Evolutionary conservation across 495 filamentous ascomycete genomes (phyloP), one percentile per base, ranked within the genome.

Genomic region (Penicillium fimorum): DNA sequence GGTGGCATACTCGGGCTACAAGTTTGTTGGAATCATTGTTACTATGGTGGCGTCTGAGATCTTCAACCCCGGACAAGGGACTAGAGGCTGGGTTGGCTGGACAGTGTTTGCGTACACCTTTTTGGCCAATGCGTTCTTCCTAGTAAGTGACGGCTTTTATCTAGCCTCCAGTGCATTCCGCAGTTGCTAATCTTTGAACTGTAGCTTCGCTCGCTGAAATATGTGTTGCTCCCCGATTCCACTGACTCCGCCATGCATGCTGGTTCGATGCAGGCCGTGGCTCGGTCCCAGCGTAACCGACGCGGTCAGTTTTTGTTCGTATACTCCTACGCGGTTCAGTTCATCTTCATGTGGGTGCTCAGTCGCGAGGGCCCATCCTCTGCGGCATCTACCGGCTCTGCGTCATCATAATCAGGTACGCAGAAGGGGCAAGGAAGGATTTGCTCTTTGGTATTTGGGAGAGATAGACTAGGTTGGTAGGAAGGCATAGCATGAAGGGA

Each of bases 1-100:
- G 35, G 84, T 97, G 38, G 94, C 95, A 4, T 99, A 99, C 69
- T 92, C 88, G 6, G 95, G 95, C 12, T 99, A 99, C 72, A 99
- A 99, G 75, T 99, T 97, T 63, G 94, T 97, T 40, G 94, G 94
- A 9, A 90, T 95, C 52, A 97, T 97, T 59, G 79, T 88, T 48
- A 96, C 90, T 3, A 81, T 97, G 44, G 76, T 88, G 29, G 72
- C 91, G 2, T 85, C 89, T 5, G 90, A 92, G 72, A 78, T 90
- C 18, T 67, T 92, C 42, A 93, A 85, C 48, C 83, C 85, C 0
- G 89, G 89, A 15, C 80, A 82, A 57, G 90, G 90, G 48, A 93
- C 90, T 7, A 87, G 90, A 29, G 87, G 90, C 30, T 92, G 89
- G 90, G 73, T 92, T 45, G 89, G 89, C 47, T 97, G 95, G 94